Evolutionary conservation across 2,329 filamentous ascomycete species (phyloP), one percentile per base, ranked within the genome.

Genomic region (Ampelomyces quisqualis): DNA sequence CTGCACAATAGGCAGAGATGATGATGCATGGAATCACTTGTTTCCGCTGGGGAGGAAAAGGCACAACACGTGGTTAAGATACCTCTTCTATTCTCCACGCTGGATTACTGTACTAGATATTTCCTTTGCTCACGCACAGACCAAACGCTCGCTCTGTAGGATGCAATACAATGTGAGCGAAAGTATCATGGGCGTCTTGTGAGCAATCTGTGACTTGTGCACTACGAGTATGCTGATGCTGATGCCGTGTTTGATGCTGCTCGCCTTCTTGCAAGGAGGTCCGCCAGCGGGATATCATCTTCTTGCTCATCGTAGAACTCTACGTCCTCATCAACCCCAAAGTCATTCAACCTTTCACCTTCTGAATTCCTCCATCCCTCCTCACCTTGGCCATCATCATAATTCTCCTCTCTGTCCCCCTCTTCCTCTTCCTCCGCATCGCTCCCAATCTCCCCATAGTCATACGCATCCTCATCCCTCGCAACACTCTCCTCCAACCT

Each of bases 311-410:
- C 80, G 19, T 81, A 79, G 32, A 83, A 83, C 47, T 89, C 84
- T 0, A 77, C 78, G 10, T 87, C 85, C 57, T 89, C 85, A 53
- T 91, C 88, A 0, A 93, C 86, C 2, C 88, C 88, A 58, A 84
- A 93, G 57, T 93, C 88, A 28, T 78, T 75, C 34, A 93, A 68
- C 22, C 81, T 74, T 59, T 91, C 86, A 1, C 87, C 88, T 37
- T 91, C 86, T 0, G 80, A 76, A 52, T 90, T 91, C 0, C 76
- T 80, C 87, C 87, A 93, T 4, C 72, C 77, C 28, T 77, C 76
- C 56, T 79, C 74, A 4, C 77, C 79, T 75, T 73, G 38, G 64
- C 59, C 8, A 48, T 55, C 36, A 17, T 51, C 39, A 38, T 44
- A 43, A n/a, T 10, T 55, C 27, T 5, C 55, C 48, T 27, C 38